Evolutionary conservation across 768 basidiomycete genomes (phyloP), one percentile per base, ranked within the genome.

Genomic region (Pisolithus microcarpus): DNA sequence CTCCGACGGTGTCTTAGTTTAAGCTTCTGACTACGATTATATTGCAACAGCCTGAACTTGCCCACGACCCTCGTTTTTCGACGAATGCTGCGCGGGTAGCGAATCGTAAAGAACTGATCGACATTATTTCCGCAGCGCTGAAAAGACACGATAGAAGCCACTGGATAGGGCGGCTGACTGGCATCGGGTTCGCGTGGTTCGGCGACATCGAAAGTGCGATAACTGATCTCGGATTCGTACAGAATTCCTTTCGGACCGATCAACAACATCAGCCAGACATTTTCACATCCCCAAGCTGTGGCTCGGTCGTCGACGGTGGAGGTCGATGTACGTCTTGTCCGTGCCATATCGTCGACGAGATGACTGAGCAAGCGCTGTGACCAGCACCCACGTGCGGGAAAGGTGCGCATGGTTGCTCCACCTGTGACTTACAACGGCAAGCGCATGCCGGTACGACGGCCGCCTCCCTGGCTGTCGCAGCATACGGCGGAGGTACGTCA

Each of bases 231-330:
- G 49, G 42, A 56, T 39, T 23, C 18, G 31, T 43, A 49, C 54
- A 89, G 86, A 10, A 81, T 91, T 23, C 89, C 90, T 7, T 85
- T 86, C 66, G 89, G 87, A 28, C 94, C 94, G 16, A 95, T 97
- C 71, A 96, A 96, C 65, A 85, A 90, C 58, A 90, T 97, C 53
- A 63, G 76, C 52, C 82, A 92, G 66, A 92, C 94, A 3, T 97
- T 96, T 61, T 79, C 81, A 31, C 94, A 96, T 67, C 91, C 91
- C 7, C 82, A 84, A 71, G 90, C 89, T 2, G 61, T 83, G 38
- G 91, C 92, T 26, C 77, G 94, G 45, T 72, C 76, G 47, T 78
- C 87, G 38, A 81, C 81, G 0, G 78, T 86, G 24, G 89, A 92
- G 58, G 78, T 95, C 46, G 80, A 91, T 56, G 90, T 89, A 63